Base-by-base conservation (phyloP, 2,329 filamentous ascomycete species). In the Verticillium alfalfae region DNA sequence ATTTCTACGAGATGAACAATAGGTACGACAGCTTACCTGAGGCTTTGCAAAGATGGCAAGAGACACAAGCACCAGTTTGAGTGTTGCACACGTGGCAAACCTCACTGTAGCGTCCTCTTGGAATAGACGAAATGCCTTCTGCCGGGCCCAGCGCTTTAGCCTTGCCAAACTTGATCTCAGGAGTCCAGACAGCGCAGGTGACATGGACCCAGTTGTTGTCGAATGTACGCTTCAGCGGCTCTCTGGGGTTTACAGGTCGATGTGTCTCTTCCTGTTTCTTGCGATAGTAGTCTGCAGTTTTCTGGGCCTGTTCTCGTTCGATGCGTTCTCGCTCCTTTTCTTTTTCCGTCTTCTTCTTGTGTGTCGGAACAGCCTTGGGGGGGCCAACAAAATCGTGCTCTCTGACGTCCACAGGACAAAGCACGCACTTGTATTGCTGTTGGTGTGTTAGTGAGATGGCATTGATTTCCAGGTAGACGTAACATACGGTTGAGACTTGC, bases 121-220 rank as follows among this genome's bases (percentile, higher is more conserved):
- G 85, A 62, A 99, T 93, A 7, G 90, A 88, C 4, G 91, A 90
- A 66, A 99, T 92, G 22, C 94, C 94, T 76, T 99, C 95, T 2
- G 91, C 93, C 37, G 93, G 89, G 67, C 93, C 90, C 38, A 99
- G 79, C 18, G 90, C 87, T 69, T 88, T 88, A 18, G 93, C 90
- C 68, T 91, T 91, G 65, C 91, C 93, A 74, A 97, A 99, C 70
- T 93, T 95, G 69, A 97, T 89, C 75, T 99, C 95, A 0, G 92
- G 88, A 12, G 90, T 93, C 88, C 92, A 98, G 18, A 97, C 81
- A 1, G 95, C 93, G 71, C 95, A 99, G 41, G 90, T 89, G 34
- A 98, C 92, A 72, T 99, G 95, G 16, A 97, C 92, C 95, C 95
- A 99, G 71, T 98, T 98, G 77, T 98, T 98, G 72, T 96, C 93